A percentile compares a stretch with the other conserved stretches of the same genome.
phyloP scores from a whole-genome alignment of 2,329 filamentous ascomycete species.

The Fusarium goolgardi region DNA sequence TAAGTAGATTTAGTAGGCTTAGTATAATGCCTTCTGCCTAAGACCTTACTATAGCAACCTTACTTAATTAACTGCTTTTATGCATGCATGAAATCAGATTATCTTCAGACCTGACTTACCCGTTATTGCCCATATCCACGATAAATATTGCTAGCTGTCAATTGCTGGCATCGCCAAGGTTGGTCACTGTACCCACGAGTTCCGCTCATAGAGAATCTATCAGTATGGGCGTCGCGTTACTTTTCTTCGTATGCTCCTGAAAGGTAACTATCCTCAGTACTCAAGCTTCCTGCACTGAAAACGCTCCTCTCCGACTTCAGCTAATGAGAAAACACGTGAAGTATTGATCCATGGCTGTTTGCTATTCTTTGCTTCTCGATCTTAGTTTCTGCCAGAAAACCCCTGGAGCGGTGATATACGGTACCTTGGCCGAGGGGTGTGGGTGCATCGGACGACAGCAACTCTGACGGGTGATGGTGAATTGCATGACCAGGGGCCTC shows the following conservation, averaged over 20 bases:
- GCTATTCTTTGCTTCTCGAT: constrained; percentile 8
- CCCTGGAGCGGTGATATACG: constrained; percentile 44
- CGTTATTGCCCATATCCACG: constrained; percentile 15
- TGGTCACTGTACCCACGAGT: background rate
- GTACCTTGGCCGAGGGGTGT: constrained; percentile 41
- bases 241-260: background rate
- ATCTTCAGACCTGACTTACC: constrained; percentile 28
- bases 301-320: background rate
- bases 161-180: constrained; percentile 28
- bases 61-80: no score
- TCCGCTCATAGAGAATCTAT: constrained; percentile 1
- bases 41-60: no score
- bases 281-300: background rate
- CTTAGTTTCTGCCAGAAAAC: constrained; percentile 14
- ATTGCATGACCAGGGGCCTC: constrained; percentile 39
- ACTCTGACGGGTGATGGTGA: constrained; percentile 39
- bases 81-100: no score
- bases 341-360: constrained; percentile 16
- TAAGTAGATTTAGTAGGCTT: no score
- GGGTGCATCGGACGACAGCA: constrained; percentile 38
- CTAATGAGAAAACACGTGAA: constrained; percentile 17
- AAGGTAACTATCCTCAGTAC: background rate
- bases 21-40: no score
- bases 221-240: background rate
- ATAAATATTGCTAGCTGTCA: constrained; percentile 11